phyloP scores from a whole-genome alignment of 345 rosid genomes.

The Heritiera fomes region DNA sequence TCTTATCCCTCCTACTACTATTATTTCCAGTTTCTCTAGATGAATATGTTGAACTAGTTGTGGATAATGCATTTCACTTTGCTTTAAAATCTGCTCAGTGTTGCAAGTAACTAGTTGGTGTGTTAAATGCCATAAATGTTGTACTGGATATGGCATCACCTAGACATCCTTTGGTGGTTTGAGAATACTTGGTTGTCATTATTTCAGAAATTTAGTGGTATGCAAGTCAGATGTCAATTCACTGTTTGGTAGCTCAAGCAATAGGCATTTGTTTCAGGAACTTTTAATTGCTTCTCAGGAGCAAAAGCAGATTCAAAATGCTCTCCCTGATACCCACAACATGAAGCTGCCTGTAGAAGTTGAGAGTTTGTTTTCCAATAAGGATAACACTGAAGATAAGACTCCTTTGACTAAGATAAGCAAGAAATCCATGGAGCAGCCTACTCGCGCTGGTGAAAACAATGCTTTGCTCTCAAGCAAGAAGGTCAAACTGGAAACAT shows the following conservation, averaged over 20 bases:
- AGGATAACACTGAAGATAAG: conserved; percentile 27
- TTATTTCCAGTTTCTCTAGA: neutral
- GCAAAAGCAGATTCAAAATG: conserved; percentile 28
- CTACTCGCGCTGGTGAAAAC: conserved; percentile 27
- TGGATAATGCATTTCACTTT: neutral
- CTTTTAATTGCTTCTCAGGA: conserved; percentile 27
- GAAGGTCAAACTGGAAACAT: conserved; percentile 30
- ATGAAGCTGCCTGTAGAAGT: conserved; percentile 21
- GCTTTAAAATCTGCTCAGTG: conserved; percentile 3
- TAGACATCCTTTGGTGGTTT: neutral
- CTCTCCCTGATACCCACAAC: conserved; percentile 5
- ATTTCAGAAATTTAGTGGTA: too few relatives aligned
- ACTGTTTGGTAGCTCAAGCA: conserved; percentile 15
- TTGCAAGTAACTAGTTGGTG: neutral
- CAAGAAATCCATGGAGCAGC: conserved; percentile 28
- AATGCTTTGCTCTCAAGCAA: conserved; percentile 25
- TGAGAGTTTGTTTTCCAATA: conserved; percentile 28
- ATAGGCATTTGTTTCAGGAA: conserved; percentile 37
- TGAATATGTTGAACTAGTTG: neutral
- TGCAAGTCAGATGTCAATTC: neutral
- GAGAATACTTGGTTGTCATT: neutral
- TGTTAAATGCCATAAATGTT: conserved; percentile 12
- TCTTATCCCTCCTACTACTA: neutral
- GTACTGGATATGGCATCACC: neutral
- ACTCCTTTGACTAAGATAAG: conserved; percentile 23